These are phyloP conservation scores for Pichia sp. DNA, from an alignment of 1,139 yeast genomes.

Conservation along the genomic window DNA sequence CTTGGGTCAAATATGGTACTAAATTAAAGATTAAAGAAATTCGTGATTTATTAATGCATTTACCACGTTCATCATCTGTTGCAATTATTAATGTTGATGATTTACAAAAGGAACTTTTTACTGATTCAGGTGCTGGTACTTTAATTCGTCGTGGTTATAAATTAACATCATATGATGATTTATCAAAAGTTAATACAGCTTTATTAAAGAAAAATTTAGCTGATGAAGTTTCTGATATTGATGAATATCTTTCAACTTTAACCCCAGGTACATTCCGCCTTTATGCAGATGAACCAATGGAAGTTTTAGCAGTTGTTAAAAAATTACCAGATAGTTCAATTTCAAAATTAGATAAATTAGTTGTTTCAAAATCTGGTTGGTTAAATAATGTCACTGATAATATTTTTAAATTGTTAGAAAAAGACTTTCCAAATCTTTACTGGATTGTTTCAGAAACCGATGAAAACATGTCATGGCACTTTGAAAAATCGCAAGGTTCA, in stretches of 20 bases:
- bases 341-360: conserved; percentile 80
- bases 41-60: conserved; percentile 83
- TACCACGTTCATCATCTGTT: conserved; percentile 95
- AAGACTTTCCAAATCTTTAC: conserved; percentile 66
- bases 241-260: conserved; percentile 71
- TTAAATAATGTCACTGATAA: conserved; percentile 94
- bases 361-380: conserved; percentile 91
- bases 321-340: conserved; percentile 31
- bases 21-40: conserved; percentile 94
- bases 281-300: conserved; percentile 93
- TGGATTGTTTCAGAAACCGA: conserved; percentile 93
- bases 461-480: conserved; percentile 87
- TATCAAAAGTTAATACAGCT: conserved; percentile 11
- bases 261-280: conserved; percentile 62
- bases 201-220: conserved; percentile 14
- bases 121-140: conserved; percentile 99
- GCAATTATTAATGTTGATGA: conserved; percentile 95
- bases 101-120: conserved; percentile 91
- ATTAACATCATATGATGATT: conserved; percentile 42
- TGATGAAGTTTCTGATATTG: conserved; percentile 49
- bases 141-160: conserved; percentile 95
- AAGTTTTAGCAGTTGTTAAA: conserved; percentile 81
- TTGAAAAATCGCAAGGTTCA: conserved; percentile 90
- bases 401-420: conserved; percentile 74
- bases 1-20: conserved; percentile 99